Evolutionary conservation across 441 rosid genomes (phyloP).

Genomic region (Corymbia calophylla): DNA sequence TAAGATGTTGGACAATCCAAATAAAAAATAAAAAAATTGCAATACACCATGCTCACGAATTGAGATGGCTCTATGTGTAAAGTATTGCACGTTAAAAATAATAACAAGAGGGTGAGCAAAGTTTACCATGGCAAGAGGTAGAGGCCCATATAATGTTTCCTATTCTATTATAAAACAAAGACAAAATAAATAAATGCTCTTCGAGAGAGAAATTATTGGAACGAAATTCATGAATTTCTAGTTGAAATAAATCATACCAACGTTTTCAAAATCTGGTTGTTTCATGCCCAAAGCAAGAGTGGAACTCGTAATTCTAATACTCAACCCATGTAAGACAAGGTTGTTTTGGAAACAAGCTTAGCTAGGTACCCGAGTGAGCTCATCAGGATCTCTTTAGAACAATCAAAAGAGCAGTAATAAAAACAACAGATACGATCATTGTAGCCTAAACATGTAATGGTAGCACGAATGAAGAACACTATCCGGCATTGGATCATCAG

Average conservation of each 20-base stretch:
- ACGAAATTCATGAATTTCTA: background rate
- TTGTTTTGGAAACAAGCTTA: background rate
- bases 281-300: too few species aligned
- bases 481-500: too few species aligned
- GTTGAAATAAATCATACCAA: too few species aligned
- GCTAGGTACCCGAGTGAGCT: background rate
- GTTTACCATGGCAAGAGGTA: conserved; percentile 33
- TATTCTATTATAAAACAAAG: background rate
- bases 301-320: background rate
- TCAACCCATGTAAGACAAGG: background rate
- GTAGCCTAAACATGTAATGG: background rate
- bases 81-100: background rate
- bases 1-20: too few species aligned
- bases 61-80: background rate
- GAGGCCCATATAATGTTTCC: conserved; percentile 26
- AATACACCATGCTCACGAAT: background rate
- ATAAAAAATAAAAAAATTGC: background rate
- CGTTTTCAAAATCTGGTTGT: too few species aligned
- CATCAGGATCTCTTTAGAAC: background rate
- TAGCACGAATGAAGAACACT: background rate
- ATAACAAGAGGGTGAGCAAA: too few species aligned
- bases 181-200: too few species aligned
- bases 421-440: background rate
- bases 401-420: background rate
- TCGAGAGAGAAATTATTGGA: background rate